Conservation (phyloP, 257 asterid genomes). For the Ajuga chamaepitys region DNA sequence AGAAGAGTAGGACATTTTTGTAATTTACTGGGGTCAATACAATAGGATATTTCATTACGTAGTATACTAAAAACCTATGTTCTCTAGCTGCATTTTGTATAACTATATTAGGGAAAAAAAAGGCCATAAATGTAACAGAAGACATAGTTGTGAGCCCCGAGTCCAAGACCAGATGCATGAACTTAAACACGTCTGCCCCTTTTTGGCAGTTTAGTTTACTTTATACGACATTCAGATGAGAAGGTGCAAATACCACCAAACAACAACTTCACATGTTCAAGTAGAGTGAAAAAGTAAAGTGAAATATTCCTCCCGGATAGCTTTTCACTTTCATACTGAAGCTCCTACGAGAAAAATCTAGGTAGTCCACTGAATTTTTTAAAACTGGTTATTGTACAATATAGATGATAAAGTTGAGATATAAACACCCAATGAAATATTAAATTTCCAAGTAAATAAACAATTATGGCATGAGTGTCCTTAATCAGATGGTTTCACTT, state of each 20-base stretch:
- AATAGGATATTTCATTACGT: constrained; percentile 3
- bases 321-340: not conserved
- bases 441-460: not conserved
- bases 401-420: not conserved
- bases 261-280: not conserved
- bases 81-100: constrained; percentile 17
- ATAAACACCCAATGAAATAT: not conserved
- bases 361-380: not conserved
- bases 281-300: not conserved
- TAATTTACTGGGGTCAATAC: not conserved
- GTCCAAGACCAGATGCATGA: not conserved
- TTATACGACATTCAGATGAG: not conserved
- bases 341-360: not conserved
- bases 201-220: constrained; percentile 1
- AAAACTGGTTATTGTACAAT: not conserved
- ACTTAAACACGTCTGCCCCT: not conserved
- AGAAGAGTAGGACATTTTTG: constrained; percentile 9
- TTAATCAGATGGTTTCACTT: constrained; percentile 5
- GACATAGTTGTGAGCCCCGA: not conserved
- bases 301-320: not conserved
- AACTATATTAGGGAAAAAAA: constrained; percentile 11
- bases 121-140: not conserved
- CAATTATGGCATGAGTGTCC: not conserved
- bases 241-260: not conserved
- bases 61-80: constrained; percentile 12